Percentiles rank a stretch among this genome's conserved stretches.
These are phyloP conservation scores for Noccaea caerulescens DNA, from an alignment of 345 rosid genomes.

Conservation along the genomic window DNA sequence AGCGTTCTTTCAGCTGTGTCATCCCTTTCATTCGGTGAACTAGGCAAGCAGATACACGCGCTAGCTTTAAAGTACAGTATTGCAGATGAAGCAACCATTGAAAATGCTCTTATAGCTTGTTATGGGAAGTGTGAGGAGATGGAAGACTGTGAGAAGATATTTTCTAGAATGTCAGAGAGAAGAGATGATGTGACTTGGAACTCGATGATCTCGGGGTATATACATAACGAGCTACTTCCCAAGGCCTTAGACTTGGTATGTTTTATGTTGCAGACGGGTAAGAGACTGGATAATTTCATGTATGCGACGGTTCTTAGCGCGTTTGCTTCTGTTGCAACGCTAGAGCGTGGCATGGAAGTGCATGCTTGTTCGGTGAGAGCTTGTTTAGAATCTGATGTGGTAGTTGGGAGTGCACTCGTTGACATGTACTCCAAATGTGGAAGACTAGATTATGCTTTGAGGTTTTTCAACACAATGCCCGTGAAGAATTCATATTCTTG, in stretches of 20 bases:
- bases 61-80: slow-evolving; percentile 58
- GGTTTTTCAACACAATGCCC: slow-evolving; percentile 71
- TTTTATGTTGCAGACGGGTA: slow-evolving; percentile 77
- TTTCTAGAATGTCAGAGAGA: slow-evolving; percentile 75
- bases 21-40: slow-evolving; percentile 53
- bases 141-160: slow-evolving; percentile 74
- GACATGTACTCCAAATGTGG: slow-evolving; percentile 99
- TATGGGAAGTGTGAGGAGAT: slow-evolving; percentile 88
- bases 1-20: slow-evolving; percentile 70
- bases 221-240: slow-evolving; percentile 69
- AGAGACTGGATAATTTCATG: slow-evolving; percentile 72
- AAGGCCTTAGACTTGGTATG: slow-evolving; percentile 86
- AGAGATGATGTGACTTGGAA: slow-evolving; percentile 86
- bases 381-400: slow-evolving; percentile 78
- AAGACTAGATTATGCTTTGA: slow-evolving; percentile 83
- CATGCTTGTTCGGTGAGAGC: slow-evolving; percentile 83
- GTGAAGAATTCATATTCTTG: slow-evolving; percentile 83
- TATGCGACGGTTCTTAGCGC: slow-evolving; percentile 96
- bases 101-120: slow-evolving; percentile 81
- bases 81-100: slow-evolving; percentile 58
- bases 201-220: slow-evolving; percentile 87
- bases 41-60: slow-evolving; percentile 72
- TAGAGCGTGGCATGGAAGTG: slow-evolving; percentile 92
- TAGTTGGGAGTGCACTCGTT: slow-evolving; percentile 87
- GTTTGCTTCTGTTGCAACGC: slow-evolving; percentile 87